Evolutionary conservation across 169 alveolate species (phyloP).

Genomic region (Eimeria maxima): DNA sequence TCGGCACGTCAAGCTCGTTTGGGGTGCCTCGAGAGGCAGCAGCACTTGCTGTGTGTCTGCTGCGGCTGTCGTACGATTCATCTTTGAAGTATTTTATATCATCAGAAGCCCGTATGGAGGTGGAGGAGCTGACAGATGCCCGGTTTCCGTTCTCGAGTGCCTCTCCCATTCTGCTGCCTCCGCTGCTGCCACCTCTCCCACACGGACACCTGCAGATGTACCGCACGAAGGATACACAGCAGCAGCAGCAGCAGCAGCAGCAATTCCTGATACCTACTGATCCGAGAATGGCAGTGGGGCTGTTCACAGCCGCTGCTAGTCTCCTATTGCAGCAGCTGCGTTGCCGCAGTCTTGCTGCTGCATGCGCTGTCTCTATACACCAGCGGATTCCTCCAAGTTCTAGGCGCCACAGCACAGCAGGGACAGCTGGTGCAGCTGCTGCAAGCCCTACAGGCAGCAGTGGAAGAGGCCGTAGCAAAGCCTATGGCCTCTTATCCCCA

Average conservation of each 20-base stretch:
- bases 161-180: conserved; percentile 60
- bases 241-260: conserved; percentile 60
- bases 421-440: conserved; percentile 55
- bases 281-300: conserved; percentile 46
- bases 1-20: neutral
- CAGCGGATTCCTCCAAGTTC: conserved; percentile 13
- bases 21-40: conserved; percentile 64
- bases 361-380: conserved; percentile 63
- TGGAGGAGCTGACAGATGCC: neutral
- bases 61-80: conserved; percentile 42
- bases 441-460: conserved; percentile 57
- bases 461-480: conserved; percentile 51
- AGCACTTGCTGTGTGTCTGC: conserved; percentile 52
- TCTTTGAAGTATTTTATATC: neutral
- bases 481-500: conserved; percentile 24
- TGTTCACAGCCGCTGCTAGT: conserved; percentile 53
- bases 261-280: conserved; percentile 37
- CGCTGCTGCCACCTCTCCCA: conserved; percentile 68
- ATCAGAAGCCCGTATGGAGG: neutral
- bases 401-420: conserved; percentile 70
- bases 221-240: neutral
- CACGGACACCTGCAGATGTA: conserved; percentile 38
- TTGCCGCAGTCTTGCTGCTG: conserved; percentile 77
- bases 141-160: neutral
- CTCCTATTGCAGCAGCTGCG: conserved; percentile 76